phyloP scores from a whole-genome alignment of 2,329 filamentous ascomycete genomes.

The Cladophialophora bantiana region DNA sequence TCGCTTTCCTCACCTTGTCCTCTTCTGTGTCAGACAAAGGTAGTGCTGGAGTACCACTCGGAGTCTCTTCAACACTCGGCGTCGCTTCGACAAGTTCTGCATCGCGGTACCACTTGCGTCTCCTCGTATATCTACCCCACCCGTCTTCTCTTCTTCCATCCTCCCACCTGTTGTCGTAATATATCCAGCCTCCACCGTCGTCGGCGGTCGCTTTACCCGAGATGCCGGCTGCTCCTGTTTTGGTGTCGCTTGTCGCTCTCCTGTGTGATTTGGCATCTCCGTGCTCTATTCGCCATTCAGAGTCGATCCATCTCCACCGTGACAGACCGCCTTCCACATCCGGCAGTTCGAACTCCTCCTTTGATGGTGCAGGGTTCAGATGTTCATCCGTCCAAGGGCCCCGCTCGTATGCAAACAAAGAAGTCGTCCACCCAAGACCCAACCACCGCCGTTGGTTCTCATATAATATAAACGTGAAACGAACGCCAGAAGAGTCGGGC shows the following conservation, averaged over 20 bases:
- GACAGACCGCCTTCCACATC: constrained; percentile 69
- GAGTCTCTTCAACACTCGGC: constrained; percentile 53
- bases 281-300: constrained; percentile 86
- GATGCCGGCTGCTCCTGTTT: constrained; percentile 39
- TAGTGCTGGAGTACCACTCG: constrained; percentile 49
- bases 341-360: constrained; percentile 74
- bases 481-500: constrained; percentile 73
- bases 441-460: constrained; percentile 97
- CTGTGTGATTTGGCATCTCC: constrained; percentile 47
- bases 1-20: constrained; percentile 33
- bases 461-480: constrained; percentile 95
- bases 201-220: constrained; percentile 51
- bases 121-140: constrained; percentile 92
- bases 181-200: constrained; percentile 86
- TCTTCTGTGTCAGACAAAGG: constrained; percentile 33
- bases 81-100: constrained; percentile 86
- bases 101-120: constrained; percentile 95
- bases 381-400: constrained; percentile 96
- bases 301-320: constrained; percentile 83
- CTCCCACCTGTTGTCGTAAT: constrained; percentile 99
- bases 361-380: constrained; percentile 77
- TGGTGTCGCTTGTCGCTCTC: constrained; percentile 47
- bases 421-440: constrained; percentile 92
- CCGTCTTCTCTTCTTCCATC: constrained; percentile 86
- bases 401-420: constrained; percentile 87